Percentiles rank a stretch among this genome's conserved stretches.
phyloP scores from a whole-genome alignment of 176 grass and related monocot genomes.

The Aegilops tauschii region DNA sequence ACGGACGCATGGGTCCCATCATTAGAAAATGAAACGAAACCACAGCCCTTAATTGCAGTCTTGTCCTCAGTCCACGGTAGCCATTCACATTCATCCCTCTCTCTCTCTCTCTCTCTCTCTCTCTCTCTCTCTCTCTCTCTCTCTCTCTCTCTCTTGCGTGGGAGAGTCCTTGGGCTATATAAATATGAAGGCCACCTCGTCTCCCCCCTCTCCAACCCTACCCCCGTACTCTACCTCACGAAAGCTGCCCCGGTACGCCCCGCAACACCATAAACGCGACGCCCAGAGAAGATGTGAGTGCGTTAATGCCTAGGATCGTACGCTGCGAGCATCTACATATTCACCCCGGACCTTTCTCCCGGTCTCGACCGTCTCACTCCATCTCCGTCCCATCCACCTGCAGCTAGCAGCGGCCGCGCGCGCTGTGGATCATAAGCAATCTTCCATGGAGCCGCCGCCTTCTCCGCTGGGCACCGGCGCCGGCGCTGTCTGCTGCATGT shows the following conservation, averaged over 20 bases:
- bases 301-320: neutral
- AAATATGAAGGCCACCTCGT: conserved; percentile 9
- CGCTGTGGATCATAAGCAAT: neutral
- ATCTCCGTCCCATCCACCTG: neutral
- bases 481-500: conserved; percentile 88
- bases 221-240: neutral
- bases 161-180: neutral
- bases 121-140: too few relatives aligned
- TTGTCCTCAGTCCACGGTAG: neutral
- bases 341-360: neutral
- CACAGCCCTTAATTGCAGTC: neutral
- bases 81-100: conserved; percentile 8
- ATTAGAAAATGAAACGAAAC: neutral
- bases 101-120: too few relatives aligned
- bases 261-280: neutral
- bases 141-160: too few relatives aligned
- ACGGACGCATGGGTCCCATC: neutral
- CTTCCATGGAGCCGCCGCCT: neutral
- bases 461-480: neutral
- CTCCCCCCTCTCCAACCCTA: neutral
- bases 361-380: neutral
- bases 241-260: neutral
- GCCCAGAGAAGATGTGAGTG: neutral
- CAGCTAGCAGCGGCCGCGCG: neutral
- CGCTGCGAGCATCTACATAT: neutral